Percentiles rank a stretch among this genome's conserved stretches.
phyloP scores from a whole-genome alignment of 805 yeast genomes.

The Metschnikowia rubicola region DNA sequence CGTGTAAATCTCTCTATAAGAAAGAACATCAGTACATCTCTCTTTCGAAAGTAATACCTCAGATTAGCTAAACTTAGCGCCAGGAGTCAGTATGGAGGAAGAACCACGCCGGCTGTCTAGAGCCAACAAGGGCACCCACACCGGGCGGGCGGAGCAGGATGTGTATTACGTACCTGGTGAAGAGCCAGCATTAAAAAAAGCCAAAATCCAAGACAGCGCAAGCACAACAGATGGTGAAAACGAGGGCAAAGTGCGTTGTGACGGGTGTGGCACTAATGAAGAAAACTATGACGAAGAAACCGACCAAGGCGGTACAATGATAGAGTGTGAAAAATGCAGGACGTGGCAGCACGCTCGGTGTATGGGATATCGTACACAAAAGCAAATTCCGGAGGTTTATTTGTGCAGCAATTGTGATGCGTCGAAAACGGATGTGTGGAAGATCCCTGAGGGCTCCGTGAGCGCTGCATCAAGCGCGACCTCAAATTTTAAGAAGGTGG shows the following conservation, averaged over 20 bases:
- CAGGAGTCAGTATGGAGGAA: constrained; percentile 6
- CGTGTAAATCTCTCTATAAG: too few species aligned
- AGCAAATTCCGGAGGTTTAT: constrained; percentile 46
- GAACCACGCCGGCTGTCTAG: constrained; percentile 33
- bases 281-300: constrained; percentile 55
- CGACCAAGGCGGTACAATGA: constrained; percentile 54
- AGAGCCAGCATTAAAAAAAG: constrained; percentile 8
- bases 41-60: too few species aligned
- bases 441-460: too few species aligned
- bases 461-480: neutral
- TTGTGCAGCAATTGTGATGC: constrained; percentile 55
- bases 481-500: too few species aligned
- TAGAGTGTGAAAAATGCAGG: constrained; percentile 61
- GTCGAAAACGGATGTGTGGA: constrained; percentile 1
- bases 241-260: constrained; percentile 51
- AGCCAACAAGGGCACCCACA: constrained; percentile 39
- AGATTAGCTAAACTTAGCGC: too few species aligned
- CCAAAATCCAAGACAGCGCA: neutral
- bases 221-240: neutral
- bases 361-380: constrained; percentile 45
- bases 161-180: constrained; percentile 13
- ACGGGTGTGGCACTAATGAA: constrained; percentile 59
- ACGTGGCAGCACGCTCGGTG: constrained; percentile 74
- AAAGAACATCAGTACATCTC: too few species aligned
- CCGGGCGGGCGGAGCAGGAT: constrained; percentile 26